phyloP scores from a whole-genome alignment of 2,329 filamentous ascomycete species.

The Aspergillus ustus region DNA sequence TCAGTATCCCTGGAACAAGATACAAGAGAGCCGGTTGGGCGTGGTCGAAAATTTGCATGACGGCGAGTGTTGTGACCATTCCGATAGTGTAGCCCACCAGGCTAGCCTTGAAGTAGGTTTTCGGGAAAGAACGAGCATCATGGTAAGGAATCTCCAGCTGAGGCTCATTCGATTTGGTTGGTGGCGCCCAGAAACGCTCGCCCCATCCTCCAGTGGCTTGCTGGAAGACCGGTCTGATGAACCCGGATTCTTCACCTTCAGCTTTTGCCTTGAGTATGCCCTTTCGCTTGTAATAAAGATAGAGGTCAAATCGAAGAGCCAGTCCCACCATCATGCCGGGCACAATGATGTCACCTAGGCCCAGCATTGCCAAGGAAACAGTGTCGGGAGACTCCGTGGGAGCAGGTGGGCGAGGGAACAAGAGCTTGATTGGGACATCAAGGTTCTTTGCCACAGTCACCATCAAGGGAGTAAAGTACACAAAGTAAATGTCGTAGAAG shows the following conservation, averaged over 20 bases:
- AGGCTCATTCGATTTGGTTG: conserved; percentile 28
- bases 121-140: conserved; percentile 65
- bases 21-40: conserved; percentile 92
- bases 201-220: conserved; percentile 77
- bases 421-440: conserved; percentile 90
- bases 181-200: conserved; percentile 75
- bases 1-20: conserved; percentile 83
- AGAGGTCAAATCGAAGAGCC: conserved; percentile 88
- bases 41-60: conserved; percentile 77
- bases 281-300: conserved; percentile 76
- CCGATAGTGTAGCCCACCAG: conserved; percentile 77
- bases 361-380: conserved; percentile 72
- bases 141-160: conserved; percentile 41
- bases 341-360: conserved; percentile 90
- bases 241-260: conserved; percentile 24
- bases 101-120: conserved; percentile 82
- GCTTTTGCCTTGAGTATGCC: conserved; percentile 49
- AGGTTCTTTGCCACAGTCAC: conserved; percentile 77
- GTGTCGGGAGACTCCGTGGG: conserved; percentile 49
- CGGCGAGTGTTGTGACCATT: conserved; percentile 74
- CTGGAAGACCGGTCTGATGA: conserved; percentile 44
- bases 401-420: conserved; percentile 71
- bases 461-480: conserved; percentile 60
- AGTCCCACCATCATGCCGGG: conserved; percentile 89
- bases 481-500: conserved; percentile 86